Evolutionary conservation across 2,329 filamentous ascomycete genomes (phyloP), one percentile per base, ranked within the genome.

Genomic region (Colletotrichum sp.): DNA sequence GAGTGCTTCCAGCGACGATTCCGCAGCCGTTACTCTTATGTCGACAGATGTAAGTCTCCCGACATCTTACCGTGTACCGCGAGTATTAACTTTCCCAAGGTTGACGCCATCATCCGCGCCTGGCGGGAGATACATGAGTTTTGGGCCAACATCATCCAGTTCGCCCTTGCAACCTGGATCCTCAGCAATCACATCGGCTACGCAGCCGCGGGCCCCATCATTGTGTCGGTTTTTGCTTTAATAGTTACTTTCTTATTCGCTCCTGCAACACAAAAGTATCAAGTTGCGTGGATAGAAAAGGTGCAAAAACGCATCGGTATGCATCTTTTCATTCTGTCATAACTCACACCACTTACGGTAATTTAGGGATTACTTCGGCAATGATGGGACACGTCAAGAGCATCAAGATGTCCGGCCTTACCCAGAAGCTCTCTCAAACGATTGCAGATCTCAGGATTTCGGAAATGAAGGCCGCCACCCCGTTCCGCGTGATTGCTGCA

Each of bases 351-450:
- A 26, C 71, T 74, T 16, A 71, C 21, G 13, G n/a, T n/a, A 6
- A 5, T 84, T 24, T 78, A 80, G 8, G 82, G 81, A 12, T 86
- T 39, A 90, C 89, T 2, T 83, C 87, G 5, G 84, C 84, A 6
- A 87, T 89, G 79, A 82, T 90, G 1, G 85, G 85, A 8, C 86
- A 86, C 21, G 89, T 91, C 82, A 90, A 89, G 77, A 86, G 86
- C 16, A 84, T 90, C 72, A 90, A 90, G 78, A 87, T 90, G 78
- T 83, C 87, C 2, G 89, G 89, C 0, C 78, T 91, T 13, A 86
- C 85, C 36, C 81, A 86, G n/a, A 84, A 84, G 13, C 87, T 79
- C 83, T 80, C 79, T 30, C 26, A 67, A 4, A 74, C 77, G 8
- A 76, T 82, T 21, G 69, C 78, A 2, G 71, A 76, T 8, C 39